phyloP scores from a whole-genome alignment of 1,284 basidiomycete species.

The Cryptococcus sp. region DNA sequence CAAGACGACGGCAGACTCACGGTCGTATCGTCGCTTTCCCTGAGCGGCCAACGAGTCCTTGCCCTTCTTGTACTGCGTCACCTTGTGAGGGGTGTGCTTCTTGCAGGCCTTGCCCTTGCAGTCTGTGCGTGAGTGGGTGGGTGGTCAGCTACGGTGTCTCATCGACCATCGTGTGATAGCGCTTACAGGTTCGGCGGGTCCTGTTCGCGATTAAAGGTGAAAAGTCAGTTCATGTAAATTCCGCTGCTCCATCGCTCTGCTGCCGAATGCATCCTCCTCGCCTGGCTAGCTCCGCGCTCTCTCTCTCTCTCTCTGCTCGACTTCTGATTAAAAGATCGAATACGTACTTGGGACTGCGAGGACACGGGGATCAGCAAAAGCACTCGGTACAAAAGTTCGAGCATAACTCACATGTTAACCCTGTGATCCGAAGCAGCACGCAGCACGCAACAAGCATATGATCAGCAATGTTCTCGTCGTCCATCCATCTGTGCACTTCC shows the following conservation, averaged over 20 bases:
- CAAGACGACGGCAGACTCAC: conserved; percentile 48
- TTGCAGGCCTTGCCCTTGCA: conserved; percentile 99
- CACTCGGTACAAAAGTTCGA: not conserved
- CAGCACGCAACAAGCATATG: conserved; percentile 10
- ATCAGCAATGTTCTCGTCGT: conserved; percentile 16
- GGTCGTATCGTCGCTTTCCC: conserved; percentile 99
- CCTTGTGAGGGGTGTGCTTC: conserved; percentile 99
- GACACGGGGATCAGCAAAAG: conserved; percentile 19
- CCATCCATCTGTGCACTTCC: conserved; percentile 1
- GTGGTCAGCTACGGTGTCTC: not conserved
- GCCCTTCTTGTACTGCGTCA: conserved; percentile 97
- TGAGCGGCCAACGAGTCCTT: conserved; percentile 95
- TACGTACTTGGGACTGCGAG: conserved; percentile 43
- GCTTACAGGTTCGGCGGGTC: conserved; percentile 52
- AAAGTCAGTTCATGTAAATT: conserved; percentile 13
- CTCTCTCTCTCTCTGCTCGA: not conserved
- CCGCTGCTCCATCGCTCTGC: not conserved
- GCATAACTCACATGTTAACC: conserved; percentile 49
- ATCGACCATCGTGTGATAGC: not conserved
- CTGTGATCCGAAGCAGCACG: conserved; percentile 24
- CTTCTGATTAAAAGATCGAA: not conserved
- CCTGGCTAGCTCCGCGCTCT: not conserved
- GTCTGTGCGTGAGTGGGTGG: conserved; percentile 58
- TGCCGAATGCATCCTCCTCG: not conserved
- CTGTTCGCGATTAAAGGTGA: conserved; percentile 22